Conservation (phyloP, 805 yeast genomes). For the Spathaspora girioi region DNA sequence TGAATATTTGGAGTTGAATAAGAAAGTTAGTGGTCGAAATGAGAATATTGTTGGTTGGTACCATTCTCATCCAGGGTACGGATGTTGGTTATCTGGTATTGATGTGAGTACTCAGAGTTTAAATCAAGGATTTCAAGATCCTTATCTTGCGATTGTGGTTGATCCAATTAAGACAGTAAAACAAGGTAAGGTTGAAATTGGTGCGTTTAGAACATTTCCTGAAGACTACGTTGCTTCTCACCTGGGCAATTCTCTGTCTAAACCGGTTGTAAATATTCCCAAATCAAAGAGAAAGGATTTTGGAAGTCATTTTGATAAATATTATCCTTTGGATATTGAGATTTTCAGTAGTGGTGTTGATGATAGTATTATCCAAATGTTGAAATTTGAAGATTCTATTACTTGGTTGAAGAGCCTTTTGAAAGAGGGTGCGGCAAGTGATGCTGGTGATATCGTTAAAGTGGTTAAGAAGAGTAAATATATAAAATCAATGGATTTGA, state of each 20-base stretch:
- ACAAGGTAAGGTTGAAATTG: conserved; percentile 72
- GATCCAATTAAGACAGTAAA: conserved; percentile 71
- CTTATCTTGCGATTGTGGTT: conserved; percentile 82
- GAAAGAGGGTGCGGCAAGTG: not conserved
- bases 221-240: conserved; percentile 22
- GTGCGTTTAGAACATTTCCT: conserved; percentile 78
- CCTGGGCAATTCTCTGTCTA: conserved; percentile 1
- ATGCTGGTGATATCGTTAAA: not conserved
- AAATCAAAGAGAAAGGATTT: conserved; percentile 54
- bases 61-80: conserved; percentile 95
- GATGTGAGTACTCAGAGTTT: conserved; percentile 87
- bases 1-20: conserved; percentile 56
- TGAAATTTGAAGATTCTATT: conserved; percentile 14
- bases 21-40: conserved; percentile 35
- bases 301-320: conserved; percentile 68
- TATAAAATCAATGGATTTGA: conserved; percentile 5
- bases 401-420: conserved; percentile 16
- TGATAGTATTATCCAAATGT: conserved; percentile 20
- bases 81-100: conserved; percentile 92
- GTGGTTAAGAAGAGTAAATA: not conserved
- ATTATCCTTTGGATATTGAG: conserved; percentile 63
- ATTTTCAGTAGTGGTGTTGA: conserved; percentile 56
- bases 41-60: conserved; percentile 94
- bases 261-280: conserved; percentile 29
- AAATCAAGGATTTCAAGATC: conserved; percentile 88